These are phyloP conservation scores for Bisporella sp. DNA, from an alignment of 2,329 filamentous ascomycete species.

Conservation along the genomic window DNA sequence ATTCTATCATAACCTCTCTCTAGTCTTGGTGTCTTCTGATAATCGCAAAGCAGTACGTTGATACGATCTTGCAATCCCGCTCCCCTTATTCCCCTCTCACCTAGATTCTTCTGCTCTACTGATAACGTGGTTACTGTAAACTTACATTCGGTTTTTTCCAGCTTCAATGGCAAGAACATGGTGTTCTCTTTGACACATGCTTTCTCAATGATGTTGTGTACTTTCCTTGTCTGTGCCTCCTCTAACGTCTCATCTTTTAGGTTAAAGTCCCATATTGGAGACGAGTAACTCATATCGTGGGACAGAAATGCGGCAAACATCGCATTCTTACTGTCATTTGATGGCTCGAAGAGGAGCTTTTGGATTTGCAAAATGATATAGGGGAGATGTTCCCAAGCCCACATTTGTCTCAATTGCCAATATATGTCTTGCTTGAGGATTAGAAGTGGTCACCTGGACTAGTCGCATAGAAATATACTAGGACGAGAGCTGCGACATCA, in stretches of 20 bases:
- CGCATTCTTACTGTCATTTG: constrained; percentile 40
- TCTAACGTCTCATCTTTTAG: constrained; percentile 44
- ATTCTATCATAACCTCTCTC: constrained; percentile 54
- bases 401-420: constrained; percentile 1
- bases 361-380: constrained; percentile 1
- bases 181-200: constrained; percentile 59
- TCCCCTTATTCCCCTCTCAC: constrained; percentile 51
- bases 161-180: constrained; percentile 61
- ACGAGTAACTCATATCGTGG: constrained; percentile 66
- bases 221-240: constrained; percentile 57
- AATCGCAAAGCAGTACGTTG: constrained; percentile 57
- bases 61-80: constrained; percentile 53
- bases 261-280: constrained; percentile 47
- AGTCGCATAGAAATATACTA: not conserved
- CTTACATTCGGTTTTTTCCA: constrained; percentile 56
- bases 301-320: constrained; percentile 67
- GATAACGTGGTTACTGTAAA: constrained; percentile 62
- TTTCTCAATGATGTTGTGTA: constrained; percentile 55
- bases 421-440: not conserved
- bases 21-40: constrained; percentile 49
- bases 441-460: not conserved
- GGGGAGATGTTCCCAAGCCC: not conserved
- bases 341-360: constrained; percentile 65
- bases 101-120: constrained; percentile 57
- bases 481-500: constrained; percentile 41